Percentiles rank a stretch among this genome's conserved stretches.
phyloP scores from a whole-genome alignment of 169 alveolate genomes.

The Babesia ovata region DNA sequence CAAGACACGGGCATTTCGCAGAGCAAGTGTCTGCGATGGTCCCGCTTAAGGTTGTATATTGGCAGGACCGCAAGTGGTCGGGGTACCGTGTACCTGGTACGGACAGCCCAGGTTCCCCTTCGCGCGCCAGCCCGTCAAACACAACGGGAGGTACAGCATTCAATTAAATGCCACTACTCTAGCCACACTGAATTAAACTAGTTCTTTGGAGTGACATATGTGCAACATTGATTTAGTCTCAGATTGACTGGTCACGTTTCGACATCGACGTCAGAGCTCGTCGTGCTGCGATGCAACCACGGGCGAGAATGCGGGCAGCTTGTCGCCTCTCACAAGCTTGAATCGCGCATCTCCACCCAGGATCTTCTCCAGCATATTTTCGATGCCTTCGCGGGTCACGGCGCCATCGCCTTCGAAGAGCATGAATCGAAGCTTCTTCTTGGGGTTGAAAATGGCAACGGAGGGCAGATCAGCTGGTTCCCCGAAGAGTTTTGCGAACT shows the following conservation, averaged over 20 bases:
- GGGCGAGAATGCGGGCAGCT: conserved; percentile 74
- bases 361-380: conserved; percentile 80
- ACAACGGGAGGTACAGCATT: not conserved
- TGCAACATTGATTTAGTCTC: not conserved
- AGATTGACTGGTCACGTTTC: not conserved
- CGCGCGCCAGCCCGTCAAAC: not conserved
- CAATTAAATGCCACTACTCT: not conserved
- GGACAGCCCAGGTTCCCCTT: not conserved
- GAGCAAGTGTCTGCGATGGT: not conserved
- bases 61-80: not conserved
- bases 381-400: conserved; percentile 75
- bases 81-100: conserved; percentile 21
- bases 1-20: not conserved
- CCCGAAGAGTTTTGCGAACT: conserved; percentile 75
- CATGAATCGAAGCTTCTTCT: conserved; percentile 79
- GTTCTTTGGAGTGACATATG: no score
- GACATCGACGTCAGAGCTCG: conserved; percentile 38
- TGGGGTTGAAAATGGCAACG: conserved; percentile 82
- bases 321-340: conserved; percentile 77
- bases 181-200: not conserved
- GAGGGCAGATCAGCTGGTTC: conserved; percentile 75
- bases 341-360: conserved; percentile 86
- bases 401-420: conserved; percentile 72
- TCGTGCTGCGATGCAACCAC: conserved; percentile 28
- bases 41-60: not conserved